phyloP scores from a whole-genome alignment of 2,329 filamentous ascomycete genomes.

The Fusarium agapanthi region DNA sequence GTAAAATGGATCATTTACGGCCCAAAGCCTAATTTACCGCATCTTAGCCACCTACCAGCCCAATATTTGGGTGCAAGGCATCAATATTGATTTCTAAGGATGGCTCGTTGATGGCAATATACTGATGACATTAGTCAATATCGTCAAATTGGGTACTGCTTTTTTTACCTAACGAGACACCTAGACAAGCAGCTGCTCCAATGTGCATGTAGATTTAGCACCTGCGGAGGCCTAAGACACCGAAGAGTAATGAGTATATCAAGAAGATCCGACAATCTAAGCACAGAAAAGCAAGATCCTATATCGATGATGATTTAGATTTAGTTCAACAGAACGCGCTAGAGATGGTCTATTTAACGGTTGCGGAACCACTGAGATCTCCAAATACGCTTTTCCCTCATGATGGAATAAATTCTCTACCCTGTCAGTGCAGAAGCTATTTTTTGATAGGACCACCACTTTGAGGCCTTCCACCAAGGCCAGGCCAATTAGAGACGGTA shows the following conservation, averaged over 20 bases:
- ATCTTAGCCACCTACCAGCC: no score
- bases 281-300: accelerated
- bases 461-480: not conserved
- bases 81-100: not conserved
- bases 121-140: not conserved
- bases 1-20: not conserved
- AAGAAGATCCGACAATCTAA: accelerated
- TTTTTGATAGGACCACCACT: not conserved
- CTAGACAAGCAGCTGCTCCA: not conserved
- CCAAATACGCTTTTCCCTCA: no score
- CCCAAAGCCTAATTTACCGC: no score
- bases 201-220: not conserved
- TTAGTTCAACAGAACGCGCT: not conserved
- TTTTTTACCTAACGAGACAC: not conserved
- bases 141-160: not conserved
- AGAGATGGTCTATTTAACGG: accelerated
- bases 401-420: not conserved
- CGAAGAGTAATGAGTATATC: accelerated
- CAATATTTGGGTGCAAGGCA: not conserved
- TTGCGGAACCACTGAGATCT: accelerated
- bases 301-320: not conserved
- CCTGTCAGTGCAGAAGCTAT: not conserved
- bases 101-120: accelerated
- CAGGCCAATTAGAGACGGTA: accelerated
- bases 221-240: accelerated